Evolutionary conservation across 2,329 filamentous ascomycete species (phyloP).

Genomic region (Verticillium nubilum): DNA sequence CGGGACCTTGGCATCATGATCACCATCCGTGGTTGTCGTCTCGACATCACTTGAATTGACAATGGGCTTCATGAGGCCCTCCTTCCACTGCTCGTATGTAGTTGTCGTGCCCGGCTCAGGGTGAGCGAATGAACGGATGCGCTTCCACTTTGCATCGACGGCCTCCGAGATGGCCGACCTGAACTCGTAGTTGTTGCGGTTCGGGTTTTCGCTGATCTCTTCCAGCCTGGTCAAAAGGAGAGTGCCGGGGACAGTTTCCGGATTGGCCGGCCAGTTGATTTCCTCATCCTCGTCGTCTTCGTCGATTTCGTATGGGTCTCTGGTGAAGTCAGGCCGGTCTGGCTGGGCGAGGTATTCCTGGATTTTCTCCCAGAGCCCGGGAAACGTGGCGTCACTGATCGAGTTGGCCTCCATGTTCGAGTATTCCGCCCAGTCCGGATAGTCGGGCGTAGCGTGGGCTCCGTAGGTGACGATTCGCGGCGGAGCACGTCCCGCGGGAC

Average conservation of each 20-base stretch:
- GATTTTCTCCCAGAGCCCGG: not conserved
- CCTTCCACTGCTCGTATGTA: not conserved
- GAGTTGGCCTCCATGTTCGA: not conserved
- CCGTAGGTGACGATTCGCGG: not conserved
- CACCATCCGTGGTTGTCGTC: not conserved
- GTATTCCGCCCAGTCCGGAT: not conserved
- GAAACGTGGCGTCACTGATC: conserved; percentile 3
- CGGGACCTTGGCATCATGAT: not conserved
- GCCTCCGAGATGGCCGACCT: not conserved
- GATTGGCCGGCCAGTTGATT: not conserved
- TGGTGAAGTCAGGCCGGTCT: not conserved
- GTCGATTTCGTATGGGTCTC: conserved; percentile 1
- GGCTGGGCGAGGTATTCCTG: not conserved
- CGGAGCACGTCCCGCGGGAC: not conserved
- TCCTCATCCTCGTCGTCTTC: conserved; percentile 5
- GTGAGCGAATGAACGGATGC: not conserved
- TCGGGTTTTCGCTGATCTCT: not conserved
- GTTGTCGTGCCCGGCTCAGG: not conserved
- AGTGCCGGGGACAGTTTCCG: not conserved
- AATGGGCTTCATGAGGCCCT: not conserved
- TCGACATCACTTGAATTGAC: not conserved
- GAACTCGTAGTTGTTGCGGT: not conserved
- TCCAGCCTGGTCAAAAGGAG: not conserved
- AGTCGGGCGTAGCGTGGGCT: not conserved
- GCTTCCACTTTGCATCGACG: not conserved